Base-by-base conservation (phyloP, 2,329 filamentous ascomycete species). In the Coniochaeta hoffmannii region DNA sequence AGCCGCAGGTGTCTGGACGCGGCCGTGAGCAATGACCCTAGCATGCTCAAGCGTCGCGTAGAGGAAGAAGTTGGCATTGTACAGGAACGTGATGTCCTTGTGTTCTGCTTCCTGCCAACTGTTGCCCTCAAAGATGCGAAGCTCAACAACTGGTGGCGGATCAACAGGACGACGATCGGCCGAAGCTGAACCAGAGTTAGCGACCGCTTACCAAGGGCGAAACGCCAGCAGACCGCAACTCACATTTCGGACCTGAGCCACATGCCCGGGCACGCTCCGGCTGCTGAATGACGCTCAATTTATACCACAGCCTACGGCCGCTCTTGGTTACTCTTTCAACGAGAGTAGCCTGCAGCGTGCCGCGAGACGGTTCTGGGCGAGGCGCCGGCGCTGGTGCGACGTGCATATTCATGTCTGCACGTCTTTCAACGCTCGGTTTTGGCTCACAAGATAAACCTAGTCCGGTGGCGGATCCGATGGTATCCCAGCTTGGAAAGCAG, bases 61-160 rank as follows among this genome's bases (percentile, higher is more conserved):
- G 38, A 97, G 85, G 74, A 99, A 97, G 81, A 97, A 97, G 73
- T 96, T 96, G 67, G 92, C 92, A 67, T 96, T 93, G 76, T 97
- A 96, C 57, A 85, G 82, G 65, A 96, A 96, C 1, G 94, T 97
- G 65, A 91, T 83, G 58, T 91, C 88, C 66, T 79, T 79, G 55
- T 90, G 86, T 66, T 79, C 78, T 53, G 81, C 80, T 53, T 77
- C 73, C 51, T 82, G 78, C 24, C 85, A 77, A 26, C 85, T 75
- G 32, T 77, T 72, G 34, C 87, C 89, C 67, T 96, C 89, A 64
- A 85, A 90, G 60, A 97, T 88, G 61, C 87, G 87, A 59, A 99
- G 78, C 72, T 96, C 90, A 36, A 97, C 90, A 55, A 99, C 94
- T 0, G 94, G 94, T 2, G 94, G 94, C 58, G 89, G 92, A 70